Evolutionary conservation across 1,284 basidiomycete genomes (phyloP).

Genomic region (Marasmius sp.): DNA sequence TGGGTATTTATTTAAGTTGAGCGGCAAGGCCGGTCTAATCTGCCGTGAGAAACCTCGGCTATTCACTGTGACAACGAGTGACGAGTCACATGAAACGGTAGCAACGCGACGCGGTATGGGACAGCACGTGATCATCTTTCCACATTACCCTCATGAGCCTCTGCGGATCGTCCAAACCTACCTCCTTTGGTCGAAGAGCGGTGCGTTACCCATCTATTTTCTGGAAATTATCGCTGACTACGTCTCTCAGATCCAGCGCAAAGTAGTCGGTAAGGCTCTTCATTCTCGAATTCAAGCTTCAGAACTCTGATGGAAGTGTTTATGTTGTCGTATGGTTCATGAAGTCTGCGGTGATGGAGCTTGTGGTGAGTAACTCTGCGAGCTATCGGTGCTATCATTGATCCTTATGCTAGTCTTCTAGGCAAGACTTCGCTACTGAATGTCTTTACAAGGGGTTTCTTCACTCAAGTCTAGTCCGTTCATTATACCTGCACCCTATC

Average conservation of each 20-base stretch:
- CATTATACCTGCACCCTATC: slow-evolving; percentile 1
- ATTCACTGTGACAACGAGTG: not conserved
- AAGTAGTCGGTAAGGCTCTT: slow-evolving; percentile 53
- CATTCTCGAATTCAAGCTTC: slow-evolving; percentile 2
- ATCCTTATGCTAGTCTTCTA: slow-evolving; percentile 28
- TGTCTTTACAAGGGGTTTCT: slow-evolving; percentile 85
- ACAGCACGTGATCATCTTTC: not conserved
- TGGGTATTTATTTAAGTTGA: too few relatives aligned
- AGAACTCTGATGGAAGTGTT: not conserved
- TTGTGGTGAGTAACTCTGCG: slow-evolving; percentile 56
- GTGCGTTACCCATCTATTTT: slow-evolving; percentile 31
- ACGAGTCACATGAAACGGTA: not conserved
- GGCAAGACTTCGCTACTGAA: slow-evolving; percentile 83
- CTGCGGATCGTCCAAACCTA: slow-evolving; percentile 46
- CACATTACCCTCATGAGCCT: slow-evolving; percentile 37
- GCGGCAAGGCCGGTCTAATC: not conserved
- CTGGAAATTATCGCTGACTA: not conserved
- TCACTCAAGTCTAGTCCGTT: slow-evolving; percentile 84
- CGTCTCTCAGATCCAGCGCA: slow-evolving; percentile 55
- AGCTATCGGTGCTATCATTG: slow-evolving; percentile 16
- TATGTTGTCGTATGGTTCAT: slow-evolving; percentile 18
- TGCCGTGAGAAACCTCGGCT: not conserved
- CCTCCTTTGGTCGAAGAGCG: slow-evolving; percentile 53
- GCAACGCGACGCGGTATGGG: not conserved
- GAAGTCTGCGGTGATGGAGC: slow-evolving; percentile 89